These are phyloP conservation scores for Phytopythium chamaehyphon DNA, from an alignment of 352 stramenopile genomes.

Conservation along the genomic window DNA sequence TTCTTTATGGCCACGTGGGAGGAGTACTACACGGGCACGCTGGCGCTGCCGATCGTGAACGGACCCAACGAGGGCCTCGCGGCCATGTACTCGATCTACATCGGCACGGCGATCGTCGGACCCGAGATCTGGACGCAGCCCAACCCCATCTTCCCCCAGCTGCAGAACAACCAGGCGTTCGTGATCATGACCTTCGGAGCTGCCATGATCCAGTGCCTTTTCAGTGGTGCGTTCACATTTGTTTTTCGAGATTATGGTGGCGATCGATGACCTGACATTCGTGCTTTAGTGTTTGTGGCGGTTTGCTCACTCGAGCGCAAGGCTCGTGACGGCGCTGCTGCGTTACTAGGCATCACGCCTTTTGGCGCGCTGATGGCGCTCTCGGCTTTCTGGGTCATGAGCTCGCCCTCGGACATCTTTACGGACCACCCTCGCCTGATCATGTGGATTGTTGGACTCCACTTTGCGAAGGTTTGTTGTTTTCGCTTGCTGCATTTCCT, in stretches of 20 bases:
- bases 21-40: constrained; percentile 96
- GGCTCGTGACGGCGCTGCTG: constrained; percentile 52
- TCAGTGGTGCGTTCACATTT: constrained; percentile 47
- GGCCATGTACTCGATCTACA: constrained; percentile 84
- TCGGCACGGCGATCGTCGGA: constrained; percentile 56
- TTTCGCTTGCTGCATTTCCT: background rate
- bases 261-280: constrained; percentile 3
- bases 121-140: constrained; percentile 64
- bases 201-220: constrained; percentile 60
- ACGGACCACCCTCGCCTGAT: constrained; percentile 76
- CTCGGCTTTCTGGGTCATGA: constrained; percentile 71
- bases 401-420: constrained; percentile 81
- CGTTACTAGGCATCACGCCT: constrained; percentile 57
- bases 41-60: constrained; percentile 95
- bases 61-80: constrained; percentile 95
- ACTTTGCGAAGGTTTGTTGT: constrained; percentile 69
- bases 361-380: constrained; percentile 65
- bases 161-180: constrained; percentile 81
- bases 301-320: constrained; percentile 62
- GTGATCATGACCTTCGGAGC: constrained; percentile 67
- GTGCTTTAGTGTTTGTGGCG: constrained; percentile 45
- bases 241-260: background rate
- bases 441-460: constrained; percentile 80
- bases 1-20: constrained; percentile 99
- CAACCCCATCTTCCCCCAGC: constrained; percentile 49